Conservation (phyloP, 1,284 basidiomycete genomes). For the Ceratobasidium sp. region DNA sequence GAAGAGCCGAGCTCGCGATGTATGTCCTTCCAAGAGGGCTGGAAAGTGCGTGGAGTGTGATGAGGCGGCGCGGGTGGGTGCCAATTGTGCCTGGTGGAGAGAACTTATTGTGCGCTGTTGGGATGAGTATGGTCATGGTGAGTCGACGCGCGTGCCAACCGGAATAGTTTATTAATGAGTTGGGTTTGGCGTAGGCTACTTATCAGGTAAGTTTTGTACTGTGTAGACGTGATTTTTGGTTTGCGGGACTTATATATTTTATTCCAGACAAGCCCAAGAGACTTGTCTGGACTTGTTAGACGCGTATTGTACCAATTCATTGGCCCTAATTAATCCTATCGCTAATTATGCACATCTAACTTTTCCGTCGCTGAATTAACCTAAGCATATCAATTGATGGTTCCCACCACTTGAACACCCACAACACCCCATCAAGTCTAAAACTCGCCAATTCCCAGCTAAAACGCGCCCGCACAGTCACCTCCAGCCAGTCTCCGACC, state of each 20-base stretch:
- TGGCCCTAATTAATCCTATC: constrained; percentile 73
- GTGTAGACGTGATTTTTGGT: neutral
- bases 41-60: constrained; percentile 87
- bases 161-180: constrained; percentile 50
- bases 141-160: constrained; percentile 50
- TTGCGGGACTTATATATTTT: constrained; percentile 48
- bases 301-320: constrained; percentile 92
- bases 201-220: constrained; percentile 59
- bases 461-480: constrained; percentile 30
- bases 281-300: constrained; percentile 87
- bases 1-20: constrained; percentile 89
- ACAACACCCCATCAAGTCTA: constrained; percentile 16
- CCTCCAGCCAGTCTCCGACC: constrained; percentile 25
- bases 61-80: constrained; percentile 79
- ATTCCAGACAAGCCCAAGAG: constrained; percentile 84
- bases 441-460: constrained; percentile 35
- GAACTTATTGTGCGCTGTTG: constrained; percentile 69
- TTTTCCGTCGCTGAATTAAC: neutral
- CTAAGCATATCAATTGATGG: constrained; percentile 21
- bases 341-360: constrained; percentile 9
- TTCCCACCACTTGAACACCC: constrained; percentile 38
- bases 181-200: constrained; percentile 58
- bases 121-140: constrained; percentile 94
- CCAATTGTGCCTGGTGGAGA: constrained; percentile 72
- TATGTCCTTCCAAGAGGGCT: constrained; percentile 94